Conservation (phyloP, 1,139 yeast species). For the Pneumocystis murina region DNA sequence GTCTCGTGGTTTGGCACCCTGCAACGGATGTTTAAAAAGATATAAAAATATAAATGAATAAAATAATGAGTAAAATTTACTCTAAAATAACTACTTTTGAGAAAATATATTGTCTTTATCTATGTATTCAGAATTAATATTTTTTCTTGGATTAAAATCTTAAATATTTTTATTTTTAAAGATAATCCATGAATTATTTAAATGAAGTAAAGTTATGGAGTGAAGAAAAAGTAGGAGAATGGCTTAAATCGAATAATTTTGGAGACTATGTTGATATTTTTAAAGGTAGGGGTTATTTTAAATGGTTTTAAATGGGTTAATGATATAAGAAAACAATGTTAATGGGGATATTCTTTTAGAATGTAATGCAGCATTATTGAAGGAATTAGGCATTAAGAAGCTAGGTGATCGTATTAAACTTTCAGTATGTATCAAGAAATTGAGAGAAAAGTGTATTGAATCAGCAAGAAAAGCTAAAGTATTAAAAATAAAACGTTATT, state of each 20-base stretch:
- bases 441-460: conserved; percentile 17
- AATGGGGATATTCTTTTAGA: conserved; percentile 46
- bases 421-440: conserved; percentile 33
- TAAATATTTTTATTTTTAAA: background rate
- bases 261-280: background rate
- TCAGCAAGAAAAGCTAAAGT: conserved; percentile 1
- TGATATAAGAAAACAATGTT: conserved; percentile 34
- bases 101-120: no score
- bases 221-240: background rate
- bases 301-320: background rate
- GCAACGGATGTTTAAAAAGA: no score
- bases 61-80: no score
- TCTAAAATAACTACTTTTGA: no score
- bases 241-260: background rate
- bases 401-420: conserved; percentile 72
- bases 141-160: background rate
- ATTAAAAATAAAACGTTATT: background rate
- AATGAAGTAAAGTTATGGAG: conserved; percentile 11
- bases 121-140: background rate
- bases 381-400: conserved; percentile 57
- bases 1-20: no score
- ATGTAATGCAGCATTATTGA: conserved; percentile 52
- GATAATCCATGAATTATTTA: background rate
- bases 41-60: no score
- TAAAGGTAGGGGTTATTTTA: background rate